A percentile compares a stretch with the other conserved stretches of the same genome.
Conservation (phyloP, 208 protist genomes). For the Trypanosomatidae sp. region DNA sequence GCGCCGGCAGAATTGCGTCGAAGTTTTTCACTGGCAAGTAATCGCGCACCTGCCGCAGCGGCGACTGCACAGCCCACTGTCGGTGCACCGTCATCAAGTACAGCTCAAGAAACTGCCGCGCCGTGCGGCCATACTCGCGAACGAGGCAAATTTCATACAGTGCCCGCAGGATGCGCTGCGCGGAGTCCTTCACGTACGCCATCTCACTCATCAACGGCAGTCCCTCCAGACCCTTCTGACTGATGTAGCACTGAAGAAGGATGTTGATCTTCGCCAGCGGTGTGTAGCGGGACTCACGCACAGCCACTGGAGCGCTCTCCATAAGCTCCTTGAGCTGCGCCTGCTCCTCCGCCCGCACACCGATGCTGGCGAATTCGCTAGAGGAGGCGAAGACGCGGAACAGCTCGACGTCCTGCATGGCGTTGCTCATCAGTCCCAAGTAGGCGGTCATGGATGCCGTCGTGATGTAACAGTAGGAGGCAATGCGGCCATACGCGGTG, state of each 20-base stretch:
- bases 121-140: constrained; percentile 96
- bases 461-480: constrained; percentile 98
- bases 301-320: constrained; percentile 97
- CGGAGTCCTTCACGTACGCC: constrained; percentile 99
- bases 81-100: constrained; percentile 95
- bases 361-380: constrained; percentile 98
- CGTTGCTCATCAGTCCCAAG: constrained; percentile 94
- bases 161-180: constrained; percentile 89
- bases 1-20: constrained; percentile 85
- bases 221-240: constrained; percentile 95
- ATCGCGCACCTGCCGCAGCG: constrained; percentile 88
- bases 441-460: constrained; percentile 95
- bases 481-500: constrained; percentile 98
- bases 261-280: constrained; percentile 98
- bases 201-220: constrained; percentile 99
- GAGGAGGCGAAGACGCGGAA: constrained; percentile 97
- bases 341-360: constrained; percentile 98
- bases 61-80: constrained; percentile 97
- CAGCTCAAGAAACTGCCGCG: constrained; percentile 88
- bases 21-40: constrained; percentile 80
- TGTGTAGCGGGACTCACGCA: constrained; percentile 97
- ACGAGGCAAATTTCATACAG: constrained; percentile 97
- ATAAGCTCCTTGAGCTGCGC: constrained; percentile 96
- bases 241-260: constrained; percentile 99
- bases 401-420: constrained; percentile 97